These are phyloP conservation scores for Fagus sylvatica DNA, from an alignment of 306 rosid genomes.

Conservation along the genomic window DNA sequence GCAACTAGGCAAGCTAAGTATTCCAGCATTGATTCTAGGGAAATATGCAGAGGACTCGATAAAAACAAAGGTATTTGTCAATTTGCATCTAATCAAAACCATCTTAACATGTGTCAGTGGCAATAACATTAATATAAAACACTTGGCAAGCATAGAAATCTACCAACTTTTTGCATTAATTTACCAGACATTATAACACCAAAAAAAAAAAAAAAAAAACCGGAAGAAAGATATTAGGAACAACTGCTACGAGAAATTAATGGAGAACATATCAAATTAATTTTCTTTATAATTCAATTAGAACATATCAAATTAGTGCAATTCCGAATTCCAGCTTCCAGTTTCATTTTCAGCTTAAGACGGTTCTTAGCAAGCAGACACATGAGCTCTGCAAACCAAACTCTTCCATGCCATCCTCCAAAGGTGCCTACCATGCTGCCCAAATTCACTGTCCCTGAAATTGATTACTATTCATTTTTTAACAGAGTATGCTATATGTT, in stretches of 20 bases:
- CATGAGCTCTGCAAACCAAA: constrained; percentile 5
- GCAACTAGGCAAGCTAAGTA: too few relatives aligned
- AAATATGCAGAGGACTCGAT: too few relatives aligned
- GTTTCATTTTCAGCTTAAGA: background rate
- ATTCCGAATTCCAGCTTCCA: background rate
- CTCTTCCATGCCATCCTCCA: constrained; percentile 4
- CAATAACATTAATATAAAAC: background rate
- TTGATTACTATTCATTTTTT: background rate
- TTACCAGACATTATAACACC: background rate
- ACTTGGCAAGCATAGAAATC: background rate
- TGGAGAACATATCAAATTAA: background rate
- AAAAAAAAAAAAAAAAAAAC: background rate
- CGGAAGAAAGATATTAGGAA: background rate
- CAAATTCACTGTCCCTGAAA: constrained; percentile 42
- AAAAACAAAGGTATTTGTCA: too few relatives aligned
- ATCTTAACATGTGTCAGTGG: background rate
- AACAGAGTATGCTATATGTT: background rate
- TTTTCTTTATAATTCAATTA: background rate
- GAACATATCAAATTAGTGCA: constrained; percentile 5
- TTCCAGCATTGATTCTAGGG: too few relatives aligned
- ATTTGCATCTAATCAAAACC: too few relatives aligned
- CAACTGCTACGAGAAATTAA: constrained; percentile 10
- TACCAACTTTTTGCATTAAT: background rate
- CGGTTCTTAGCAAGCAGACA: constrained; percentile 9
- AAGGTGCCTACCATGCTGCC: constrained; percentile 9